Conservation (phyloP, 441 rosid genomes). For the Caryocar brasiliense region DNA sequence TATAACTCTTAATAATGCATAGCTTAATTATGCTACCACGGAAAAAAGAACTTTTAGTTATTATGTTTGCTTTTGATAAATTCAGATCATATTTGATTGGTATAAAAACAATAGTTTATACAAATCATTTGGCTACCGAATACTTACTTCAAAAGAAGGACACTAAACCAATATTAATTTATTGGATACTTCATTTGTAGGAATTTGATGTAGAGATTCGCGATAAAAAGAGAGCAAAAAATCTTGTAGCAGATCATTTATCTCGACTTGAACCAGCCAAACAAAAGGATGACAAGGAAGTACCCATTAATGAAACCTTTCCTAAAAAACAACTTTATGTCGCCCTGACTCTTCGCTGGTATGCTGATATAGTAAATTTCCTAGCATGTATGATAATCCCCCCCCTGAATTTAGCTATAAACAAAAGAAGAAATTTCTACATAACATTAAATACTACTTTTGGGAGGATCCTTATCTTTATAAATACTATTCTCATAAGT, state of each 20-base stretch:
- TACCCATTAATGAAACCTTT: neutral
- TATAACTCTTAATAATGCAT: neutral
- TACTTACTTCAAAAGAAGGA: neutral
- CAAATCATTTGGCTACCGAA: neutral
- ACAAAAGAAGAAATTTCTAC: neutral
- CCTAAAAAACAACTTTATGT: neutral
- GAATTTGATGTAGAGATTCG: too few species aligned
- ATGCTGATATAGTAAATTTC: neutral
- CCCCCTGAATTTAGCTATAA: neutral
- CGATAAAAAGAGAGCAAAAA: neutral
- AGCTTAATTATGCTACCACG: neutral
- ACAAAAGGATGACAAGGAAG: too few species aligned
- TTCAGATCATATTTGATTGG: neutral
- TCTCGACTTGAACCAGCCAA: neutral
- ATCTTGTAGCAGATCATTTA: neutral
- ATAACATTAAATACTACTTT: neutral
- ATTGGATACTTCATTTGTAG: neutral
- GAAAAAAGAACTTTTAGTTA: neutral
- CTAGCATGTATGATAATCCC: too few species aligned
- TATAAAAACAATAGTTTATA: neutral
- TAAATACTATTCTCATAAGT: neutral
- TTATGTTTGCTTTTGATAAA: neutral
- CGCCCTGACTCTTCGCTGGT: neutral
- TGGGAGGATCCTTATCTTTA: constrained; percentile 3
- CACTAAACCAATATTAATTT: neutral